Conservation (phyloP, 1,284 basidiomycete genomes). For the Heliocybe sulcata region DNA sequence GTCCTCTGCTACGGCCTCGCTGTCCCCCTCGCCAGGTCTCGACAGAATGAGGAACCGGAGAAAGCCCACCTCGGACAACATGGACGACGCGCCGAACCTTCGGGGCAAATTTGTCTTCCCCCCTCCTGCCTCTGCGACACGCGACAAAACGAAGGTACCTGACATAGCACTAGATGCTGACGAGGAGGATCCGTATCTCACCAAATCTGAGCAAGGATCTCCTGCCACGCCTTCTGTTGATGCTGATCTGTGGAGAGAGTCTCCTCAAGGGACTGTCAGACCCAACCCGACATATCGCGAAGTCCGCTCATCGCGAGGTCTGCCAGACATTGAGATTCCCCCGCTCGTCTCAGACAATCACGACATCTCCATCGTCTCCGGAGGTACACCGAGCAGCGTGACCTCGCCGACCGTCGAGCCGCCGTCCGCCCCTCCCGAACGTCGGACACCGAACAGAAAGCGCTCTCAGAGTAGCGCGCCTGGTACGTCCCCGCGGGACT, state of each 20-base stretch:
- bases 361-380: constrained; percentile 5
- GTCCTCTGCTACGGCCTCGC: background rate
- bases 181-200: constrained; percentile 12
- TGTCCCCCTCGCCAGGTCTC: constrained; percentile 16
- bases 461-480: constrained; percentile 37
- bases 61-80: constrained; percentile 10
- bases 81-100: constrained; percentile 34
- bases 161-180: constrained; percentile 13
- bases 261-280: constrained; percentile 8
- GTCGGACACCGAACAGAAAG: constrained; percentile 25
- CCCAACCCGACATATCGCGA: constrained; percentile 26
- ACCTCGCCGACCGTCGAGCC: constrained; percentile 9
- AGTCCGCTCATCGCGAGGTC: constrained; percentile 28
- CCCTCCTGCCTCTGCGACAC: constrained; percentile 25
- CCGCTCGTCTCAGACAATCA: constrained; percentile 9
- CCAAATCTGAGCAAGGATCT: background rate
- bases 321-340: constrained; percentile 35
- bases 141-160: constrained; percentile 23
- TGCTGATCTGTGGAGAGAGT: background rate
- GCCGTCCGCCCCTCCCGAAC: constrained; percentile 15
- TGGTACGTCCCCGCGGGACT: constrained; percentile 15
- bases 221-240: background rate
- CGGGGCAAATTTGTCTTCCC: constrained; percentile 52
- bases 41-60: constrained; percentile 15
- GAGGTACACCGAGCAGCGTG: background rate